Base-by-base conservation (phyloP, 331 rosid genomes). In the Phaseolus coccineus region DNA sequence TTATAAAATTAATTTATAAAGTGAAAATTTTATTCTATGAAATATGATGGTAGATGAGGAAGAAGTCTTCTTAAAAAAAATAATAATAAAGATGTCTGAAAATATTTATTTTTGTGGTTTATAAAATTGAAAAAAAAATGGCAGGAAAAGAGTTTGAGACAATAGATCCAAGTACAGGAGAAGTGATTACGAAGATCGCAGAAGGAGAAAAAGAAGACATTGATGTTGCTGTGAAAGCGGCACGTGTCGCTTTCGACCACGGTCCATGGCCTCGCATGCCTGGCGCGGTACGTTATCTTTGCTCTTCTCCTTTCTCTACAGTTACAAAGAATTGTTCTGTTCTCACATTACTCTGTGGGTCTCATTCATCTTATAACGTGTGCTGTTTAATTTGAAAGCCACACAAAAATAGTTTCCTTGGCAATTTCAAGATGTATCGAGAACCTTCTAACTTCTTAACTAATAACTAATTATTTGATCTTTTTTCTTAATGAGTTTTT, bases 221-320 rank as follows among this genome's bases (percentile, higher is more conserved):
- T 39, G 96, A 95, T 40, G 57, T 87, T 44, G 99, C 99, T 7
- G 98, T 91, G 0, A 83, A 85, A 55, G 97, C 94, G 3, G 99
- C 97, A 19, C 97, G 98, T 51, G 84, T 81, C 3, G 99, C 97
- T 57, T 93, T 95, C 3, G 97, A 95, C 67, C 22, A 82, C 8
- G 97, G 97, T 63, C 90, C 97, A 56, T 95, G 97, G 97, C 99
- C 99, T 0, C 92, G 97, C 51, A 56, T 95, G 71, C 70, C 97
- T 13, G 97, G 92, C 50, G 78, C 48, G n/a, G 99, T 92, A 89
- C 0, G 96, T 87, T 15, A 3, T n/a, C 30, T 19, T 63, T 62
- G 13, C 68, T 15, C 56, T 39, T 6, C 70, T 22, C 24, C 42
- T 52, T 52, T 19, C 27, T 53, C 28, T 6, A 7, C 2, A 33